Conservation (phyloP, 1,284 basidiomycete genomes). For the Clitocybe nebularis region DNA sequence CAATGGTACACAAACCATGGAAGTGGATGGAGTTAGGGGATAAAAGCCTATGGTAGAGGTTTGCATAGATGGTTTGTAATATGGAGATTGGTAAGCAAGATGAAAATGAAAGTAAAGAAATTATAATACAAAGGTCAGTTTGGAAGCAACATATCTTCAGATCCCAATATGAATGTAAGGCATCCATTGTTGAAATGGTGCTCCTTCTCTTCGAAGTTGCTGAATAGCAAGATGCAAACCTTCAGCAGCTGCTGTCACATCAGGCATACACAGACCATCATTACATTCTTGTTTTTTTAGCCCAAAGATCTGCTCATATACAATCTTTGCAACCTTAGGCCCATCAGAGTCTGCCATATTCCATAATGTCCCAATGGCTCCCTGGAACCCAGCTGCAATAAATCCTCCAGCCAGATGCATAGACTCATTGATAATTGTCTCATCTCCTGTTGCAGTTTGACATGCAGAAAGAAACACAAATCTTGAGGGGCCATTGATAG, state of each 20-base stretch:
- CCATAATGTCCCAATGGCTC: constrained; percentile 32
- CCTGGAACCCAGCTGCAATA: constrained; percentile 29
- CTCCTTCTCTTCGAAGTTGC: constrained; percentile 15
- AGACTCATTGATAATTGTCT: constrained; percentile 21
- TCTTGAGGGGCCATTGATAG: constrained; percentile 10
- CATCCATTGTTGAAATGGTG: constrained; percentile 21
- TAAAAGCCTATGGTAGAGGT: no score
- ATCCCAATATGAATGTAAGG: constrained; percentile 27
- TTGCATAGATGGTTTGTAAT: no score
- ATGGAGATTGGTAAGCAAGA: no score
- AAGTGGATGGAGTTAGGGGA: no score
- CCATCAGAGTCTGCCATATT: constrained; percentile 25
- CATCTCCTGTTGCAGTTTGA: constrained; percentile 28
- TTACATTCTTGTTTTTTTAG: constrained; percentile 12
- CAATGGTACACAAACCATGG: no score
- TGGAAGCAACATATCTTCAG: no score
- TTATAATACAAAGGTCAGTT: no score
- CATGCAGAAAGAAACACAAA: constrained; percentile 30
- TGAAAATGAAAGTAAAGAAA: no score
- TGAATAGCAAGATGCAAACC: constrained; percentile 22
- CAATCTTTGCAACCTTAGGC: constrained; percentile 19
- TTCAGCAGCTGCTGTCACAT: constrained; percentile 16
- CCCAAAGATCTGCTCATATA: constrained; percentile 22
- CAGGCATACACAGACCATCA: no score
- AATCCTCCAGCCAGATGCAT: constrained; percentile 30